These are phyloP conservation scores for Leishmania mexicana DNA, from an alignment of 208 protist species.

Conservation along the genomic window DNA sequence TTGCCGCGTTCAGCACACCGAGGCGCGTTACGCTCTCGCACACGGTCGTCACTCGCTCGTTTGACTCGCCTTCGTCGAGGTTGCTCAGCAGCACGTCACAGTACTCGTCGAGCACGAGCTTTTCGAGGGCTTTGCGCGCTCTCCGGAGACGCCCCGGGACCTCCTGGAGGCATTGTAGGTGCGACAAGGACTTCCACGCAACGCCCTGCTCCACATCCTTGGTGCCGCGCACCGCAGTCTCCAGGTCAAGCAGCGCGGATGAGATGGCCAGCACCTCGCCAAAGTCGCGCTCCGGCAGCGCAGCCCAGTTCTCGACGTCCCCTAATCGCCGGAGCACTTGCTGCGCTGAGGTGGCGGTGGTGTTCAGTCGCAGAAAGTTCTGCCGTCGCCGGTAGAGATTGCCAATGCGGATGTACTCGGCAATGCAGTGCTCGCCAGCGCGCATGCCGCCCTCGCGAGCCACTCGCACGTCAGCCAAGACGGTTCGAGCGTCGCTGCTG, in stretches of 20 bases:
- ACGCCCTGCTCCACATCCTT: slow-evolving; percentile 15
- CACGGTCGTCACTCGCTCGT: slow-evolving; percentile 4
- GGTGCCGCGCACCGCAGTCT: slow-evolving; percentile 25
- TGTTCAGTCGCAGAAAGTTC: slow-evolving; percentile 51
- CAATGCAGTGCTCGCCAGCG: slow-evolving; percentile 50
- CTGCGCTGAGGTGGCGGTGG: slow-evolving; percentile 34
- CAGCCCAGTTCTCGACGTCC: slow-evolving; percentile 81
- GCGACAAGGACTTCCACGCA: slow-evolving; percentile 27
- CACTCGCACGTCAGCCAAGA: slow-evolving; percentile 48
- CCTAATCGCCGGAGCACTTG: slow-evolving; percentile 41
- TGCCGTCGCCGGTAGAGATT: slow-evolving; percentile 64
- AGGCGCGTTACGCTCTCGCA: slow-evolving; percentile 36
- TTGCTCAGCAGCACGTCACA: slow-evolving; percentile 16
- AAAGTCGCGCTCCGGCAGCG: slow-evolving; percentile 85
- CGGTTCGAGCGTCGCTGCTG: slow-evolving; percentile 51
- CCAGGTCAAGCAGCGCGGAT: slow-evolving; percentile 41
- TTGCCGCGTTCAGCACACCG: slow-evolving; percentile 38
- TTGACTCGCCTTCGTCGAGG: slow-evolving; percentile 13
- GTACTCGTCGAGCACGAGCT: slow-evolving; percentile 34
- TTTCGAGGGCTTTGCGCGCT: slow-evolving; percentile 31
- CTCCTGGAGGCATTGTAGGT: slow-evolving; percentile 26
- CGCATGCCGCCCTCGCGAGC: slow-evolving; percentile 43
- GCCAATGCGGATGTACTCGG: slow-evolving; percentile 66
- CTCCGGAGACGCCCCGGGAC: slow-evolving; percentile 28
- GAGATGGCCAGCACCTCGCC: slow-evolving; percentile 59